Evolutionary conservation across 2,329 filamentous ascomycete genomes (phyloP).

Genomic region (Leptographium galeiforme): DNA sequence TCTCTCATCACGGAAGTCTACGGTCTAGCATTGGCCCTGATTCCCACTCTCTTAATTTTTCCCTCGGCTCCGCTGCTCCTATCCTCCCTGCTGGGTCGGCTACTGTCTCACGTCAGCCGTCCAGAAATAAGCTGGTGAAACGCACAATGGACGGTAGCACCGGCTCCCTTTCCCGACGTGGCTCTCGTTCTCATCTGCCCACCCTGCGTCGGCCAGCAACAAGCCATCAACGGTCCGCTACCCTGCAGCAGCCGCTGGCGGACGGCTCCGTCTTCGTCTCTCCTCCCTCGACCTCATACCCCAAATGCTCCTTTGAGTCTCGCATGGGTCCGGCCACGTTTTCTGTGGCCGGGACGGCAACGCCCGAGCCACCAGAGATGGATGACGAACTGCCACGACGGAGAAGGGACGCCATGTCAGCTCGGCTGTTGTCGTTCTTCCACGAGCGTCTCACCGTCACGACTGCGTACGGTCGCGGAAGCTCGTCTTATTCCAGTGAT

Average conservation of each 20-base stretch:
- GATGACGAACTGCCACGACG: background rate
- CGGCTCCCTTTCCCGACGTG: slow-evolving; percentile 26
- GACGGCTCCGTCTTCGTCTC: slow-evolving; percentile 10
- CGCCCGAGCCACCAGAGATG: background rate
- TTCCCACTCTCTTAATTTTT: slow-evolving; percentile 51
- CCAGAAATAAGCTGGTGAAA: slow-evolving; percentile 69
- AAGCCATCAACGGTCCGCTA: slow-evolving; percentile 64
- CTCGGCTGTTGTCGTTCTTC: slow-evolving; percentile 43
- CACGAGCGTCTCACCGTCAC: slow-evolving; percentile 27
- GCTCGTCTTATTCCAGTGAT: slow-evolving; percentile 16
- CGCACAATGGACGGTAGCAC: slow-evolving; percentile 37
- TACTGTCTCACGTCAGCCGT: slow-evolving; percentile 24
- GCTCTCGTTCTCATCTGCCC: slow-evolving; percentile 47
- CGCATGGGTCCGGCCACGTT: slow-evolving; percentile 11
- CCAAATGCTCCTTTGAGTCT: slow-evolving; percentile 20
- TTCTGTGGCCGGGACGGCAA: background rate
- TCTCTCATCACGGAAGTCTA: slow-evolving; percentile 49
- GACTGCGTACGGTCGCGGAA: slow-evolving; percentile 14
- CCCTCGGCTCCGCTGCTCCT: slow-evolving; percentile 52
- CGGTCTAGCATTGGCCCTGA: slow-evolving; percentile 53
- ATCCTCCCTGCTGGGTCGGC: slow-evolving; percentile 33
- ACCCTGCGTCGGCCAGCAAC: slow-evolving; percentile 62
- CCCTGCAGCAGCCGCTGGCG: slow-evolving; percentile 39
- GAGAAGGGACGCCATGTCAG: background rate
- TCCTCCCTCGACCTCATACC: slow-evolving; percentile 7